Evolutionary conservation across 108 stramenopile species (phyloP).

Genomic region (Stephanodiscus triporus): DNA sequence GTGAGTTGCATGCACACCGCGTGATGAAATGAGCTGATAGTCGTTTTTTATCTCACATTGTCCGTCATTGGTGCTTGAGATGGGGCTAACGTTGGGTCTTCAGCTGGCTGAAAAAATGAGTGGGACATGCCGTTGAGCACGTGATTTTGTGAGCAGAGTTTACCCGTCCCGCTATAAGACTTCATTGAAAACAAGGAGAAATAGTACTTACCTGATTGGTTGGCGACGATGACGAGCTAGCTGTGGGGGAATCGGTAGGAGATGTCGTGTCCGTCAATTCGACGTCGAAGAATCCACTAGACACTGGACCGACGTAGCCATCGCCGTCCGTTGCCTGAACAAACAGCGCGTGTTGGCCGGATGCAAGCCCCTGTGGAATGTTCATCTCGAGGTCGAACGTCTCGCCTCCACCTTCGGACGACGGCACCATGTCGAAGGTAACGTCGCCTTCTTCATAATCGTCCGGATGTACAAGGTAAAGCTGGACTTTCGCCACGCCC

Average conservation of each 20-base stretch:
- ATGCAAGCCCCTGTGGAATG: constrained; percentile 8
- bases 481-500: constrained; percentile 13
- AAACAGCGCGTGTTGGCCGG: constrained; percentile 39
- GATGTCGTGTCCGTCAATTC: constrained; percentile 10
- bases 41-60: not conserved
- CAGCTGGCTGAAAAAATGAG: not conserved
- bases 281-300: constrained; percentile 35
- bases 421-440: constrained; percentile 24
- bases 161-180: too few species aligned
- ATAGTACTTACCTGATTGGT: not conserved
- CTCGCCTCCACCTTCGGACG: constrained; percentile 1
- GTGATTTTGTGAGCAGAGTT: not conserved
- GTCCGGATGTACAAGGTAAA: constrained; percentile 40
- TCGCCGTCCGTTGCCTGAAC: constrained; percentile 51
- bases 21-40: not conserved
- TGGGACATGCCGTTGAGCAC: not conserved
- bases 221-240: not conserved
- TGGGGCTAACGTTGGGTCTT: not conserved
- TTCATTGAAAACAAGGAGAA: not conserved
- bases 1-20: not conserved
- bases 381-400: constrained; percentile 17
- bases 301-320: constrained; percentile 50
- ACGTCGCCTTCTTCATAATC: constrained; percentile 20
- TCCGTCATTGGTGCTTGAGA: not conserved
- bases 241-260: not conserved